These are phyloP conservation scores for Colletotrichum destructivum DNA, from an alignment of 2,329 filamentous ascomycete species.

Conservation along the genomic window DNA sequence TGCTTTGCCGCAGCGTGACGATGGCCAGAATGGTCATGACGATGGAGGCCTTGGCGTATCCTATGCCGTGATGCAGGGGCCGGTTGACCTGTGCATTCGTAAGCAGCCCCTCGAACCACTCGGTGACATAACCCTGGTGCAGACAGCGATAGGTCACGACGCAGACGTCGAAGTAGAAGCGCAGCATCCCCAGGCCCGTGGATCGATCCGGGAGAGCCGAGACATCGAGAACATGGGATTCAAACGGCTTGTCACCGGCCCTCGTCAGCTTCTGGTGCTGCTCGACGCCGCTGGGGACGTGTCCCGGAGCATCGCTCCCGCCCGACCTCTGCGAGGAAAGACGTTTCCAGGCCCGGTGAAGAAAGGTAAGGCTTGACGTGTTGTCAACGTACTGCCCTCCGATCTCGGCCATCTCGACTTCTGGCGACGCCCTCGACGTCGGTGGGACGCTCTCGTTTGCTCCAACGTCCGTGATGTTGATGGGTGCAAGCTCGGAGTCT, in stretches of 20 bases:
- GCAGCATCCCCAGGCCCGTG: constrained; percentile 45
- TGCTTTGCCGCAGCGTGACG: constrained; percentile 61
- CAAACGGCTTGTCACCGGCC: constrained; percentile 51
- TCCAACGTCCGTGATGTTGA: not conserved
- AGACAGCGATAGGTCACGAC: constrained; percentile 72
- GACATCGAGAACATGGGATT: constrained; percentile 21
- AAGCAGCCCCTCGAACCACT: constrained; percentile 61
- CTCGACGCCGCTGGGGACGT: constrained; percentile 43
- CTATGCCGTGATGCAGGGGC: constrained; percentile 56
- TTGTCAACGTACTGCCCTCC: constrained; percentile 70
- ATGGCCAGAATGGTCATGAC: constrained; percentile 65
- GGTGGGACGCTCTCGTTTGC: constrained; percentile 36
- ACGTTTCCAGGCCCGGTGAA: constrained; percentile 68
- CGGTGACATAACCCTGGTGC: constrained; percentile 65
- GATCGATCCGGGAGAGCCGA: constrained; percentile 44
- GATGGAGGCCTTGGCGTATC: constrained; percentile 62
- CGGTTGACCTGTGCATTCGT: constrained; percentile 54
- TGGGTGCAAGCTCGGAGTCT: not conserved
- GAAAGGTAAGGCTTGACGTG: constrained; percentile 69
- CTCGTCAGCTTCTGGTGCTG: constrained; percentile 47
- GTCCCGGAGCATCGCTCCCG: constrained; percentile 47
- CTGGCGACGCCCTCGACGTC: constrained; percentile 45
- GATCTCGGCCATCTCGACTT: constrained; percentile 54
- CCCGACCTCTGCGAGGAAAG: constrained; percentile 48
- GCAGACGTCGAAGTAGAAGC: constrained; percentile 71